phyloP scores from a whole-genome alignment of 106 monocot species.

The Platanthera zijinensis region DNA sequence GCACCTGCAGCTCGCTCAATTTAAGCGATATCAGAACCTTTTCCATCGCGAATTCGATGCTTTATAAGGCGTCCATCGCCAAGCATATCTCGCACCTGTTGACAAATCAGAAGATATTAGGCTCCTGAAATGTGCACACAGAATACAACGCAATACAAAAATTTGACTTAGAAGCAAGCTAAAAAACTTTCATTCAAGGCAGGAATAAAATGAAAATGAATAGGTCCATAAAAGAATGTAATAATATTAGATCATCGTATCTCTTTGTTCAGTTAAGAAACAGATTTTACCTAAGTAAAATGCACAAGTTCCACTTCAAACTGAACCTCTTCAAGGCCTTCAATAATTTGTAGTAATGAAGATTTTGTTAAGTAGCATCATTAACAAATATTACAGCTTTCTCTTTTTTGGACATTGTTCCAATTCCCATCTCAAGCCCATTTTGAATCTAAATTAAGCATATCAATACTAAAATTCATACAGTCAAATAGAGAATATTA shows the following conservation, averaged over 20 bases:
- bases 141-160: not conserved
- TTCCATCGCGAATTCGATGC: constrained; percentile 84
- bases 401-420: too few relatives aligned
- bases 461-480: too few relatives aligned
- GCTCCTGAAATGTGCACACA: not conserved
- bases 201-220: not conserved
- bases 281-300: constrained; percentile 57
- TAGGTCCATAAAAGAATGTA: not conserved
- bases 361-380: constrained; percentile 63
- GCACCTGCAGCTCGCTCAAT: too few relatives aligned
- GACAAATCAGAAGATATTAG: not conserved
- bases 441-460: too few relatives aligned
- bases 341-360: constrained; percentile 45
- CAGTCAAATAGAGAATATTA: constrained; percentile 3
- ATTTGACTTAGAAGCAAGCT: not conserved
- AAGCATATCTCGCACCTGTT: constrained; percentile 92
- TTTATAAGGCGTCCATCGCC: constrained; percentile 99
- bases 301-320: constrained; percentile 88
- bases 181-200: not conserved
- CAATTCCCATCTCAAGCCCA: too few relatives aligned
- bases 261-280: not conserved
- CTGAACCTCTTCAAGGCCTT: constrained; percentile 69
- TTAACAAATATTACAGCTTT: constrained; percentile 69
- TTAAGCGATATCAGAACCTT: constrained; percentile 45
- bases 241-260: not conserved